These are phyloP conservation scores for Colletotrichum phormii DNA, from an alignment of 2,329 filamentous ascomycete genomes.

Conservation along the genomic window DNA sequence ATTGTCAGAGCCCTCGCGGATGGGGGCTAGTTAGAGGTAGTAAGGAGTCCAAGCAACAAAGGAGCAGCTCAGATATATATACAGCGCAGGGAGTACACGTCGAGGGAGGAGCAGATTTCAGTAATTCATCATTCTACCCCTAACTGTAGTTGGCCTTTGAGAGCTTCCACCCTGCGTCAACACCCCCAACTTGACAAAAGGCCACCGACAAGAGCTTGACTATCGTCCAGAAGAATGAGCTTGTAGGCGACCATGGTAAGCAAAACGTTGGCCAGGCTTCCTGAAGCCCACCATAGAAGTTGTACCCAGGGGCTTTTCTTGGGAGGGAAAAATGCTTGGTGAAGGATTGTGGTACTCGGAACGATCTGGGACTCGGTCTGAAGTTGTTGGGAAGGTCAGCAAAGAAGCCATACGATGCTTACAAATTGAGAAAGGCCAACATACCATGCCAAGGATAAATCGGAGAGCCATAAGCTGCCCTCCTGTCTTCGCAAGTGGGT, in stretches of 20 bases:
- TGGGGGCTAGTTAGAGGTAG: no score
- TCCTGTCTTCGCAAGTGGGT: slow-evolving; percentile 40
- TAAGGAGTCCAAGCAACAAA: no score
- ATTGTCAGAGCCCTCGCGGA: no score
- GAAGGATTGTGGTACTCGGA: slow-evolving; percentile 43
- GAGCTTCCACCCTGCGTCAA: no score
- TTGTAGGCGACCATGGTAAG: slow-evolving; percentile 45
- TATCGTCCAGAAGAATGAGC: slow-evolving; percentile 40
- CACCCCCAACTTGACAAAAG: no score
- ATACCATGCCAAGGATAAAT: slow-evolving; percentile 41
- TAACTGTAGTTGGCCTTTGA: no score
- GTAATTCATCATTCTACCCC: no score
- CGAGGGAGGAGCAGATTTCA: no score
- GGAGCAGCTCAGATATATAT: no score
- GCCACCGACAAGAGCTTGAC: slow-evolving; percentile 20
- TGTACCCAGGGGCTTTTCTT: slow-evolving; percentile 45
- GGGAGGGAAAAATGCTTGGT: slow-evolving; percentile 44
- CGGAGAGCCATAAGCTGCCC: slow-evolving; percentile 39
- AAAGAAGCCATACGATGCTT: no score
- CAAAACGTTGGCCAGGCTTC: slow-evolving; percentile 43
- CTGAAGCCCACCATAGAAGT: slow-evolving; percentile 44
- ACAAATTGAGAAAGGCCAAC: background rate
- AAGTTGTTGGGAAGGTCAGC: background rate
- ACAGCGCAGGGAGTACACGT: no score
- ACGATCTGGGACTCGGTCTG: slow-evolving; percentile 44